Base-by-base conservation (phyloP, 2,329 filamentous ascomycete genomes). In the Apiospora marii region DNA sequence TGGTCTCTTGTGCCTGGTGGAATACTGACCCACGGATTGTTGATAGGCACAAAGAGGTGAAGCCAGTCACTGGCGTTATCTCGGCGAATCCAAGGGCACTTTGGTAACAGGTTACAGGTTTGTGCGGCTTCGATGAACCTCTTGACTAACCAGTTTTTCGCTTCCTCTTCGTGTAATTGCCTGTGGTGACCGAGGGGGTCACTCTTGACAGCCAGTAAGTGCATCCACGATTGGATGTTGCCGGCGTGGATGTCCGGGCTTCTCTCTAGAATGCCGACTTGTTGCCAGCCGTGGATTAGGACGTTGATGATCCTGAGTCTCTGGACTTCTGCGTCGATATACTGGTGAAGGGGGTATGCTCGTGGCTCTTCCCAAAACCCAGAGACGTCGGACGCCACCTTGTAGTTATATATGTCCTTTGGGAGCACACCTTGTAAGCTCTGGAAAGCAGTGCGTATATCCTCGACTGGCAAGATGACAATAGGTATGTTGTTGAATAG, bases 131-230 rank as follows among this genome's bases (percentile, higher is more conserved):
- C n/a, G 1, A 69, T n/a, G 27, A 69, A 69, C 0, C 67, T 19
- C 4, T 37, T 49, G 0, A 16, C 5, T 5, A 37, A 19, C 48
- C 67, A 48, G 8, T 34, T 49, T 22, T 27, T 34, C 2, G 30
- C 7, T 3, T 27, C 24, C 2, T 1, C 8, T 19, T 14, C 1
- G 1, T 10, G 10, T 0, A 69, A 27, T 1, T 7, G 3, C 0
- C 4, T 16, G 27, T n/a, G 19, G 8, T 34, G 27, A 0, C 3
- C 16, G 0, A 49, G 0, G 2, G 2, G 44, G 16, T 49, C 67
- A 7, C 67, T 48, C n/a, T 10, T 8, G 0, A 49, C 19, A 13
- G 67, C 16, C 1, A 69, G 8, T 3, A 14, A 14, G 3, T 34
- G 16, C 0, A 68, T 13, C 67, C 67, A 68, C 37, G 3, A 14